Base-by-base conservation (phyloP, 176 grass and related monocot species). In the Elymus sibiricus region DNA sequence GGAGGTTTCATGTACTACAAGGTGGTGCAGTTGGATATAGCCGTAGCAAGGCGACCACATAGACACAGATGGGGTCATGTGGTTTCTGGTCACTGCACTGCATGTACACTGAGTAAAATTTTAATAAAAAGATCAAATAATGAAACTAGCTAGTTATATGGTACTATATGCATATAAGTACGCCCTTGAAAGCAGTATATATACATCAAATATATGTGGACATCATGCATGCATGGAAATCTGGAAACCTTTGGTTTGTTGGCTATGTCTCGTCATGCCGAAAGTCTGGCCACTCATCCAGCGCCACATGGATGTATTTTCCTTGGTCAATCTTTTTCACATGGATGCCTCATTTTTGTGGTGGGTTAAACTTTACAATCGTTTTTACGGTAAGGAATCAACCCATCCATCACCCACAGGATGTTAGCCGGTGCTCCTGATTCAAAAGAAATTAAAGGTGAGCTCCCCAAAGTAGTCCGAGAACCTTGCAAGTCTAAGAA, bases 401-500 rank as follows among this genome's bases (percentile, higher is more conserved):
- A 80, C 63, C 19, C 70, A 42, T 67, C 19, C 70, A 42, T 62
- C 77, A 29, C 82, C 69, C 71, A 58, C 7, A 59, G 79, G 76
- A 83, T 85, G 44, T 29, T 76, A 70, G 55, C 55, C 5, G 59
- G 77, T 83, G 84, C 73, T 70, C 72, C 78, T 71, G 83, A 86
- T 84, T 85, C 86, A 82, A 42, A 88, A 67, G 79, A 88, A 88
- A 85, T 82, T 89, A 84, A 92, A 86, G 89, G 86, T 32, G 84
- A 65, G 19, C 55, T 3, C 55, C 62, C 32, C 85, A 92, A 91
- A 88, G 84, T 74, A 89, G 74, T 83, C 76, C 82, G 63, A 61
- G 86, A 87, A 92, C 88, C 85, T 88, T 73, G 85, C 89, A 81
- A 92, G 81, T 91, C 81, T 70, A 90, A 92, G 64, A 86, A 38